Conservation (phyloP, 2,329 filamentous ascomycete species). For the Alternaria sp. region DNA sequence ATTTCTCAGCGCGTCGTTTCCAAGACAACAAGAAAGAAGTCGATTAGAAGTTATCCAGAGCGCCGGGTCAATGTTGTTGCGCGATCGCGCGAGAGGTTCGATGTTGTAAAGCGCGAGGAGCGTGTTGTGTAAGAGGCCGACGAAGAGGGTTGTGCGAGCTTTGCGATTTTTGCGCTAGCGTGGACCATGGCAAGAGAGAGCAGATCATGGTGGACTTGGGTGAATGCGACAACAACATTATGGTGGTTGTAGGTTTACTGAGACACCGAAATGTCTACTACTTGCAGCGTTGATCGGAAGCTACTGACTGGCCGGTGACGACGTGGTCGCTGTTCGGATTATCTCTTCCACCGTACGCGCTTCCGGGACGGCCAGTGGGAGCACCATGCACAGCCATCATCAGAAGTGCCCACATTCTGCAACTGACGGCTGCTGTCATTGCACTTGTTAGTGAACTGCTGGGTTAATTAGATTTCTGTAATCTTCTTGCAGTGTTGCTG, state of each 20-base stretch:
- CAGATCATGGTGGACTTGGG: slow-evolving; percentile 11
- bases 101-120: slow-evolving; percentile 31
- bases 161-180: slow-evolving; percentile 48
- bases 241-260: slow-evolving; percentile 19
- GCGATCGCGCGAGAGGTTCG: slow-evolving; percentile 31
- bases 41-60: neutral
- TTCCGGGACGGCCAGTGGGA: slow-evolving; percentile 29
- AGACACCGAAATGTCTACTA: slow-evolving; percentile 9
- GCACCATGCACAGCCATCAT: slow-evolving; percentile 25
- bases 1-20: slow-evolving; percentile 32
- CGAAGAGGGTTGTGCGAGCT: slow-evolving; percentile 44
- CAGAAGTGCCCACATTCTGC: slow-evolving; percentile 12
- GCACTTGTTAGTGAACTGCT: neutral
- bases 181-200: slow-evolving; percentile 23
- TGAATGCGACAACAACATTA: slow-evolving; percentile 21
- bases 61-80: slow-evolving; percentile 16
- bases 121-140: slow-evolving; percentile 30
- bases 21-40: slow-evolving; percentile 11
- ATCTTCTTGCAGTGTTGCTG: neutral
- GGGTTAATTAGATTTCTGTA: neutral
- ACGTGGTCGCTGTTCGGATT: slow-evolving; percentile 43
- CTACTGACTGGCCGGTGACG: slow-evolving; percentile 17
- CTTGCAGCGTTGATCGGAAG: slow-evolving; percentile 22
- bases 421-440: neutral
- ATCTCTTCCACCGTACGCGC: slow-evolving; percentile 34